Conservation (phyloP, 2,329 filamentous ascomycete species). For the Raffaelea arxii region DNA sequence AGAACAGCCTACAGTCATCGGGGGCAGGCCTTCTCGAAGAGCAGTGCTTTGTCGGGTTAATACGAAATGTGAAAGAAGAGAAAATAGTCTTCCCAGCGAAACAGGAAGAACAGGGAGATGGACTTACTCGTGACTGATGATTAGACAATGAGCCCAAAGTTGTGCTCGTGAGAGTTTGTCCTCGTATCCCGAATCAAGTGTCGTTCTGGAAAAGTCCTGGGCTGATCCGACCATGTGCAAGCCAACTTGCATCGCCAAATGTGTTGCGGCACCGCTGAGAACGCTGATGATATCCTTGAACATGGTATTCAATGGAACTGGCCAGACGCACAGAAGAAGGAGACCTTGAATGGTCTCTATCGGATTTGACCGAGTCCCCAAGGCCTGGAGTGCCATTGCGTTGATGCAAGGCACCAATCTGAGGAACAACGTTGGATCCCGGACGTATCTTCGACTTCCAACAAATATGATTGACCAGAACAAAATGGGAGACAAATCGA, state of each 20-base stretch:
- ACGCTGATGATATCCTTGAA: slow-evolving; percentile 28
- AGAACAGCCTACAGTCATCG: neutral
- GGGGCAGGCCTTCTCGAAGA: neutral
- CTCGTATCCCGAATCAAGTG: neutral
- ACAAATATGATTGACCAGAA: slow-evolving; percentile 29
- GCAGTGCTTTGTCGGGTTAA: too few species aligned
- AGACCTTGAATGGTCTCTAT: slow-evolving; percentile 28
- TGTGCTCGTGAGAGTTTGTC: slow-evolving; percentile 23
- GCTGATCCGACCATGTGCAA: slow-evolving; percentile 26
- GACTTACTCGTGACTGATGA: slow-evolving; percentile 22
- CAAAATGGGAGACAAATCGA: slow-evolving; percentile 13
- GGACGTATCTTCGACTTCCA: slow-evolving; percentile 24
- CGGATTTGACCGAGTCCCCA: slow-evolving; percentile 18
- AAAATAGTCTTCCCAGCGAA: neutral
- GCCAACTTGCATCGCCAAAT: slow-evolving; percentile 29
- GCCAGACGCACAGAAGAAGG: slow-evolving; percentile 28
- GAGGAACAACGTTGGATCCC: slow-evolving; percentile 23
- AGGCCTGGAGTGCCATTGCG: slow-evolving; percentile 23
- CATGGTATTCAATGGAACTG: slow-evolving; percentile 28
- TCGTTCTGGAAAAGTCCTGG: slow-evolving; percentile 27
- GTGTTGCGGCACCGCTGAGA: slow-evolving; percentile 27
- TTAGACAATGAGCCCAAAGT: slow-evolving; percentile 26
- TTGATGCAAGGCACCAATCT: slow-evolving; percentile 22
- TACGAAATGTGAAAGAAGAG: too few species aligned
- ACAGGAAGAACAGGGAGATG: neutral